Base-by-base conservation (phyloP, 225 moss, liverwort and hornwort species). In the Climacium dendroides region DNA sequence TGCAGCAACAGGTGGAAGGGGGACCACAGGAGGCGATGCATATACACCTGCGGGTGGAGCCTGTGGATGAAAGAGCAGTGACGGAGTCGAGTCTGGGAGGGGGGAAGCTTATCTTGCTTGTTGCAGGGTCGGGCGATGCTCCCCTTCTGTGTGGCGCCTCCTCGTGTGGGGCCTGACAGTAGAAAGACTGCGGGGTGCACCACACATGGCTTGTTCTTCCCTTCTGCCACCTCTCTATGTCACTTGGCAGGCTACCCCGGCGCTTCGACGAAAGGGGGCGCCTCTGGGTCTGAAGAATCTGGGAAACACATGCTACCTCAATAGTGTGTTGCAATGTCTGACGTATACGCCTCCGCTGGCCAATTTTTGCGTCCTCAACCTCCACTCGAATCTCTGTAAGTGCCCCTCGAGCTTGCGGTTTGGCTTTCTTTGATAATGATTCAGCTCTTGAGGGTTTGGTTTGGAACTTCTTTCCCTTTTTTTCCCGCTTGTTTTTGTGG, bases 271-370 rank as follows among this genome's bases (percentile, higher is more conserved):
- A 32, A 94, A 93, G 93, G 95, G 93, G 84, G 93, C 93, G 69
- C 96, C 96, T 75, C 88, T 95, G 70, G 96, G 96, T 70, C 74
- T 96, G 92, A 96, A 90, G 91, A 96, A 96, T 89, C 89, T 96
- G 64, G 96, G 96, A 72, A 96, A 96, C 59, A 96, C 96, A 30
- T 96, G 96, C 91, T 96, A 96, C 90, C 93, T 96, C 82, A 96
- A 96, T 52, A 96, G 96, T 74, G 96, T 96, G 81, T 81, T 96
- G 93, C 96, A 96, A 89, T 96, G 96, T 87, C 95, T 96, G 59
- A 96, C 96, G 45, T 96, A 96, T 83, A 96, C 96, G 60, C 96
- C 96, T 70, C 96, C 96, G 60, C 94, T 96, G 58, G 96, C 96
- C 83, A 94, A 96, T 91, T 93, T 90, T 83, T 96, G 96, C 89